Conservation (phyloP, 495 filamentous ascomycete species). For the Penicillium crystallinum region DNA sequence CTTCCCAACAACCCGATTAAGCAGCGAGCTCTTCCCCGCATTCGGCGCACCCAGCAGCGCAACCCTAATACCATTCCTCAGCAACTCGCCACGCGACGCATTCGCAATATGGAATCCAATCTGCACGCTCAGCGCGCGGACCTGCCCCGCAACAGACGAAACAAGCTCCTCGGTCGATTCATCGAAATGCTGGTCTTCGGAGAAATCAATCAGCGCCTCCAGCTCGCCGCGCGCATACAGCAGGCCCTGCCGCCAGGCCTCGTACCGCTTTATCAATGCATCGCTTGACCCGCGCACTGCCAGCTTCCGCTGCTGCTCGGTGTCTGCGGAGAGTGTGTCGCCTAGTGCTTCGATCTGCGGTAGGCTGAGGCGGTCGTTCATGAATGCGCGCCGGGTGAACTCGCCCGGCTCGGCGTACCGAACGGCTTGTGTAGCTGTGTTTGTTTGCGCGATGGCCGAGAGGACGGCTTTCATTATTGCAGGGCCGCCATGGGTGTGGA, state of each 20-base stretch:
- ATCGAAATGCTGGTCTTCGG: slow-evolving; percentile 95
- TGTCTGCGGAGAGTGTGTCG: slow-evolving; percentile 79
- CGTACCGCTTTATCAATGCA: slow-evolving; percentile 70
- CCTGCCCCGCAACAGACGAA: slow-evolving; percentile 57
- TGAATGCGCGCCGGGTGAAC: slow-evolving; percentile 89
- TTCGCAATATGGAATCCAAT: slow-evolving; percentile 67
- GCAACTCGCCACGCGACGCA: slow-evolving; percentile 75
- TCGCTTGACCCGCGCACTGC: slow-evolving; percentile 74
- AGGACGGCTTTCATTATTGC: slow-evolving; percentile 85
- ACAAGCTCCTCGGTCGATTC: slow-evolving; percentile 72
- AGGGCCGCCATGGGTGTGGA: slow-evolving; percentile 90
- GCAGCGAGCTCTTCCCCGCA: slow-evolving; percentile 87
- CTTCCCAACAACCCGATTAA: slow-evolving; percentile 86
- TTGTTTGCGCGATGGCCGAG: slow-evolving; percentile 58
- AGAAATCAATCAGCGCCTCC: slow-evolving; percentile 94
- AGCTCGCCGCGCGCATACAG: slow-evolving; percentile 83
- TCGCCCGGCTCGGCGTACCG: slow-evolving; percentile 94
- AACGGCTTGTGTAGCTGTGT: slow-evolving; percentile 35
- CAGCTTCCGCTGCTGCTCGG: slow-evolving; percentile 85
- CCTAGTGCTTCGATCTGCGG: slow-evolving; percentile 92
- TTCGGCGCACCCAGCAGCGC: slow-evolving; percentile 89
- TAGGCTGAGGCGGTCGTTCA: slow-evolving; percentile 78
- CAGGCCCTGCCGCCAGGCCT: slow-evolving; percentile 72
- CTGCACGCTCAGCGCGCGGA: slow-evolving; percentile 52
- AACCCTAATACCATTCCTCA: slow-evolving; percentile 80